These are phyloP conservation scores for Tetrastigma voinierianum DNA, from an alignment of 164 flowering plant genomes.

Conservation along the genomic window DNA sequence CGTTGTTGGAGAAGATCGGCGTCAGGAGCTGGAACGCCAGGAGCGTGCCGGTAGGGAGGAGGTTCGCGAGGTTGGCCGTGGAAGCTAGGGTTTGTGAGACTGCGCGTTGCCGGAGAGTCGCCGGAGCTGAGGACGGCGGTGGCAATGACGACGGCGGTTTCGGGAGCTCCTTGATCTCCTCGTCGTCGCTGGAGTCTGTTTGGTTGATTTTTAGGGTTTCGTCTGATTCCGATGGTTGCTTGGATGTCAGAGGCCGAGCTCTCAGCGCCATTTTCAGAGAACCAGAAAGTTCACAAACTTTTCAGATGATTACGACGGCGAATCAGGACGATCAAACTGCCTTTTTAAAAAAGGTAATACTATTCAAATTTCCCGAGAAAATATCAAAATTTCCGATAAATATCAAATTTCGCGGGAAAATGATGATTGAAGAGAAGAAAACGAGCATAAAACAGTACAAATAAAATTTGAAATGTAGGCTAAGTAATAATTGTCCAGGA, in stretches of 20 bases:
- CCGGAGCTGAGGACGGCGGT: constrained; percentile 1
- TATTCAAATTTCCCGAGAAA: too few relatives aligned
- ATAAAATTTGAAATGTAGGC: too few relatives aligned
- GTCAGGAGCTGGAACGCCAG: constrained; percentile 63
- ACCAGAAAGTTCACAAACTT: too few relatives aligned
- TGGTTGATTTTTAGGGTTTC: neutral
- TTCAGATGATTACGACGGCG: too few relatives aligned
- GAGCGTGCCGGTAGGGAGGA: constrained; percentile 65
- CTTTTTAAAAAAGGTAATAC: too few relatives aligned
- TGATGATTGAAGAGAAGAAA: too few relatives aligned
- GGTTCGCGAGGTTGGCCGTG: constrained; percentile 63
- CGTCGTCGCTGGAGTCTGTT: neutral
- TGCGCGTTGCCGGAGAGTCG: constrained; percentile 31
- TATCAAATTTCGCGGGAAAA: too few relatives aligned
- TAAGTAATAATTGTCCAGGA: too few relatives aligned
- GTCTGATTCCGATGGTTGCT: neutral
- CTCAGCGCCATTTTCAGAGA: neutral
- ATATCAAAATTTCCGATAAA: too few relatives aligned
- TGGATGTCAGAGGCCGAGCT: constrained; percentile 1
- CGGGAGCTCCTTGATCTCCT: neutral
- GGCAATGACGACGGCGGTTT: neutral
- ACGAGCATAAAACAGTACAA: too few relatives aligned
- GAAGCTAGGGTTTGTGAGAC: constrained; percentile 37
- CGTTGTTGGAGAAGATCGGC: constrained; percentile 55
- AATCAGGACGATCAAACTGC: too few relatives aligned